Conservation (phyloP, 352 stramenopile species). For the Phytophthora pseudosyringae region DNA sequence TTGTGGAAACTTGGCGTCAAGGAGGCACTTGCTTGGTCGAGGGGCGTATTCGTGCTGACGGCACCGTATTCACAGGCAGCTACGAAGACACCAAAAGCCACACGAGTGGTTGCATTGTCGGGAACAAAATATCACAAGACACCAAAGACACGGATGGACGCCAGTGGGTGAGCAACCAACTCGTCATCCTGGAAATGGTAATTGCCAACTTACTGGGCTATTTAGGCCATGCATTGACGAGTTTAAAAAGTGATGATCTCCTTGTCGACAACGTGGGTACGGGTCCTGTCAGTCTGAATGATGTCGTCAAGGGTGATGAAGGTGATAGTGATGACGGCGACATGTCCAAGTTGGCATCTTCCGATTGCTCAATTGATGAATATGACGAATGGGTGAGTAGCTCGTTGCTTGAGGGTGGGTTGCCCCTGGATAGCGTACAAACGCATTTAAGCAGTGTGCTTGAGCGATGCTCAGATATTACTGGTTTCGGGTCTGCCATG, state of each 20-base stretch:
- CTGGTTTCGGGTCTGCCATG: constrained; percentile 39
- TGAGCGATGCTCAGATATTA: constrained; percentile 49
- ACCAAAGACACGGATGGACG: constrained; percentile 17
- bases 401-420: constrained; percentile 72
- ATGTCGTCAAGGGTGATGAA: constrained; percentile 47
- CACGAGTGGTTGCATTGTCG: constrained; percentile 84
- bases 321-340: constrained; percentile 38
- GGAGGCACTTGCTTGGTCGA: constrained; percentile 88
- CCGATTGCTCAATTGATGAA: constrained; percentile 76
- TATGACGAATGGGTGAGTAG: constrained; percentile 87
- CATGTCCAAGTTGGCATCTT: constrained; percentile 50
- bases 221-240: constrained; percentile 74
- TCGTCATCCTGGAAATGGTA: constrained; percentile 82
- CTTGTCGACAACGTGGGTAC: constrained; percentile 49
- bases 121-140: constrained; percentile 61
- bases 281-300: constrained; percentile 27
- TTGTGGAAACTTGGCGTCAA: constrained; percentile 88
- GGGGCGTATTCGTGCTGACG: constrained; percentile 76
- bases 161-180: constrained; percentile 53
- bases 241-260: constrained; percentile 63
- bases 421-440: constrained; percentile 65
- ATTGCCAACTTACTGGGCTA: constrained; percentile 77
- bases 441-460: constrained; percentile 71
- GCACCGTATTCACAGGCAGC: constrained; percentile 70
- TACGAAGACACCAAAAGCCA: constrained; percentile 91